Conservation (phyloP, 2,329 filamentous ascomycete species). For the Paraphoma chrysanthemicola region DNA sequence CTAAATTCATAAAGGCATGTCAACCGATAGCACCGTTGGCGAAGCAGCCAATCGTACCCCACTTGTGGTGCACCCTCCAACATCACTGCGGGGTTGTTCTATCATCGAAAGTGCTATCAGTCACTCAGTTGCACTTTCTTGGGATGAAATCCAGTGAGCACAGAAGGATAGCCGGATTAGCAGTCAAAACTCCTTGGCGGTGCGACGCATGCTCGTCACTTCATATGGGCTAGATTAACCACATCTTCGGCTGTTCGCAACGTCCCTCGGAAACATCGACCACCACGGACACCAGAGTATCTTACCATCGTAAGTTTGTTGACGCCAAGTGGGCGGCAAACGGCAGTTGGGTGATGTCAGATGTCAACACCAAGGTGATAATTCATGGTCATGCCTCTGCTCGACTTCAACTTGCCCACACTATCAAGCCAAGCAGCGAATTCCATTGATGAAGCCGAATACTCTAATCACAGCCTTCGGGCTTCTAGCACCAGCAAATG, state of each 20-base stretch:
- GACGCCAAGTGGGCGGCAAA: not conserved
- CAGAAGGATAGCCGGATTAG: not conserved
- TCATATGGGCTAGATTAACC: conserved; percentile 19
- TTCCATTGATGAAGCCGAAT: conserved; percentile 25
- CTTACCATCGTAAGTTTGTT: not conserved
- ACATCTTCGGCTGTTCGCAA: conserved; percentile 10
- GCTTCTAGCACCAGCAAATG: conserved; percentile 25
- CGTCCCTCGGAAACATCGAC: not conserved
- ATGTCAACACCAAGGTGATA: not conserved
- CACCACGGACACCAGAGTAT: not conserved
- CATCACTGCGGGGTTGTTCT: not conserved
- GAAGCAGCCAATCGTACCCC: not conserved
- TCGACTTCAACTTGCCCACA: not conserved
- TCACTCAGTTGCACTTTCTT: too few relatives aligned
- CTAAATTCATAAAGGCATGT: too few relatives aligned
- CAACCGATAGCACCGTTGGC: too few relatives aligned
- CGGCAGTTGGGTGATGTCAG: not conserved
- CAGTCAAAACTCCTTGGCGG: conserved; percentile 16
- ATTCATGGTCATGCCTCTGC: not conserved
- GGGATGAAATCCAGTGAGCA: not conserved
- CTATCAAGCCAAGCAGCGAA: too few relatives aligned
- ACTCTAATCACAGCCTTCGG: conserved; percentile 20
- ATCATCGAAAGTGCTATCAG: too few relatives aligned
- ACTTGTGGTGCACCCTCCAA: not conserved
- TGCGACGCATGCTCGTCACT: conserved; percentile 11